Evolutionary conservation across 345 rosid genomes (phyloP), one percentile per base, ranked within the genome.

Genomic region (Passiflora organensis): DNA sequence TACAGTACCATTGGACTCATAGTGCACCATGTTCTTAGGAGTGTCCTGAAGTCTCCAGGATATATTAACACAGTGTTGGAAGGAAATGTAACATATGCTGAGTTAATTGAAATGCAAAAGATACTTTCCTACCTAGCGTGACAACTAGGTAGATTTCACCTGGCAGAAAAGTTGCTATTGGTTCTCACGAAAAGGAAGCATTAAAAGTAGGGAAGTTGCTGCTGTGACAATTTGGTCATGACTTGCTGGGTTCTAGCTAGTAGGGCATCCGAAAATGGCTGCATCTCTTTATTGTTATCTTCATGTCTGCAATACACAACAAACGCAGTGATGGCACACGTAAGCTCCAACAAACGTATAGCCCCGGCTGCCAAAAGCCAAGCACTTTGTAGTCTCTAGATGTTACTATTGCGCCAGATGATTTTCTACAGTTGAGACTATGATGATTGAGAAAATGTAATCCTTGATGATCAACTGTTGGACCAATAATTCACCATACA

Each of bases 191-290:
- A 1, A 41, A 41, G 13, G 16, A 19, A 38, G 21, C 32, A 16
- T 45, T 51, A 8, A 47, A 68, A 68, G 59, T 54, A 32, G 73
- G 63, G 52, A 70, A 66, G 69, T 20, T 43, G 67, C 45, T 65
- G 68, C 45, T 65, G 68, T 65, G 63, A 66, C 50, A 62, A 69
- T 76, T 69, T 72, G 75, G 77, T 70, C 21, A 23, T 48, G 63
- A 72, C 53, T 66, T 56, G 68, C 57, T 63, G 45, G 65, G 69
- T 55, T 66, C 48, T 76, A 59, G 65, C 77, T 52, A 56, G 43
- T 18, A 55, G 62, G 68, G 81, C 41, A 76, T 69, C 71, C 16
- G 38, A 56, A 57, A 52, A 32, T 66, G 78, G 73, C 71, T 58
- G 43, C 68, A 62, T 72, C 56, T 62, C 44, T 62, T 68, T 68